A percentile compares a stretch with the other conserved stretches of the same genome.
Conservation (phyloP, 1,139 yeast genomes). For the Saccharomyces hybrid region DNA sequence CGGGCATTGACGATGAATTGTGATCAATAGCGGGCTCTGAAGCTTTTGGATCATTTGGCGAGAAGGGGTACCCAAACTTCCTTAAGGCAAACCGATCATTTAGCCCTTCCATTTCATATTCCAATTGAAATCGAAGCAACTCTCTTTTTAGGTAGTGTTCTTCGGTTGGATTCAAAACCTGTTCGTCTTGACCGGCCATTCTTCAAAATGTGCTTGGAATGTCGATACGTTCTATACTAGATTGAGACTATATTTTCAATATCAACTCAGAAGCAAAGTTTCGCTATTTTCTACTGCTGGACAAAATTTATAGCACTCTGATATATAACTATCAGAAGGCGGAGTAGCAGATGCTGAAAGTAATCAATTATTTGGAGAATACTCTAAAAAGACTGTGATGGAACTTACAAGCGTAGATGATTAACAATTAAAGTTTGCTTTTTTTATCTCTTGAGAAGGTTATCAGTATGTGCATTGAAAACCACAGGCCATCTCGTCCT, state of each 20-base stretch:
- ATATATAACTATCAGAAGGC: neutral
- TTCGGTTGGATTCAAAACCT: constrained; percentile 40
- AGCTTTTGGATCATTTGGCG: constrained; percentile 30
- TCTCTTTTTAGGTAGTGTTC: constrained; percentile 85
- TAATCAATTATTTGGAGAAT: neutral
- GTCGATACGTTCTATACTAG: too few relatives aligned
- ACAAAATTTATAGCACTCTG: neutral
- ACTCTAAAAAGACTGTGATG: neutral
- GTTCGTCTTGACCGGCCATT: neutral
- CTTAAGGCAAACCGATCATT: constrained; percentile 54
- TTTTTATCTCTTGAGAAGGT: too few relatives aligned
- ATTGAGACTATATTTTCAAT: too few relatives aligned
- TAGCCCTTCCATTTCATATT: constrained; percentile 51
- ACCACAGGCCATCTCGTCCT: neutral
- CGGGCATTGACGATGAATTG: neutral
- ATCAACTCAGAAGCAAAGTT: neutral
- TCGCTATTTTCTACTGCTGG: neutral
- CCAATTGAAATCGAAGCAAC: constrained; percentile 53
- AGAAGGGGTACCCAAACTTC: constrained; percentile 68
- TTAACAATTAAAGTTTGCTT: too few relatives aligned
- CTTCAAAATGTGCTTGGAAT: too few relatives aligned
- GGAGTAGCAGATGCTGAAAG: neutral
- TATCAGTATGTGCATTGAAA: neutral
- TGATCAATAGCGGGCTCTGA: neutral
- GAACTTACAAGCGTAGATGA: too few relatives aligned